Evolutionary conservation across 257 asterid species (phyloP), one percentile per base, ranked within the genome.

Genomic region (Cordia subcordata): DNA sequence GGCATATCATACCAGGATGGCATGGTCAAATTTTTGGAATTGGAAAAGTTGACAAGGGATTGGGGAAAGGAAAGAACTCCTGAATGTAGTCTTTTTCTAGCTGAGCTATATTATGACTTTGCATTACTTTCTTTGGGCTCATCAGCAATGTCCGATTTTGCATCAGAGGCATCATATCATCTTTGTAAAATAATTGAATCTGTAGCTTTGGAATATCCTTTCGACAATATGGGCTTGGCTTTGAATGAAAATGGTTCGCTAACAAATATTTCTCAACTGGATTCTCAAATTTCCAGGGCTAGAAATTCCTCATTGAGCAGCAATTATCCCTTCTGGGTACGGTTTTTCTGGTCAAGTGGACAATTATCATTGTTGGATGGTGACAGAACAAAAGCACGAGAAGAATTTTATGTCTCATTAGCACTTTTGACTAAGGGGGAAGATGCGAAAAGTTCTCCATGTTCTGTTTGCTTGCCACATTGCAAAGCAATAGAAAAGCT

Each of bases 341-440:
- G 99, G 44, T 92, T 77, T 86, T 88, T 70, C 74, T 92, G 97
- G 99, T 80, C 88, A 73, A 88, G 96, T 72, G 95, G 94, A 60
- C 81, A 77, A 46, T 70, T 92, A 66, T 88, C 96, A 45, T 71
- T 82, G 40, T 74, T 81, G 65, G 96, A 88, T 50, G 94, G 96
- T 18, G 73, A 86, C 76, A 85, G 86, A 79, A 85, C 60, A 65
- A 88, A 83, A 75, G 93, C 90, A 59, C 87, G 71, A 64, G 74
- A 75, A 65, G 89, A 92, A 63, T 78, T 92, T 65, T 79, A 86
- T 62, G 58, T 75, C 75, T 88, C 78, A 45, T 66, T 80, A 62
- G 74, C 87, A 46, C 84, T 84, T 79, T 80, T 92, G 72, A 66
- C 58, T 50, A 84, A 79, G 73, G 69, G 71, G 64, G 81, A 67